Conservation (phyloP, 1,284 basidiomycete species). For the Peniophora sp. region DNA sequence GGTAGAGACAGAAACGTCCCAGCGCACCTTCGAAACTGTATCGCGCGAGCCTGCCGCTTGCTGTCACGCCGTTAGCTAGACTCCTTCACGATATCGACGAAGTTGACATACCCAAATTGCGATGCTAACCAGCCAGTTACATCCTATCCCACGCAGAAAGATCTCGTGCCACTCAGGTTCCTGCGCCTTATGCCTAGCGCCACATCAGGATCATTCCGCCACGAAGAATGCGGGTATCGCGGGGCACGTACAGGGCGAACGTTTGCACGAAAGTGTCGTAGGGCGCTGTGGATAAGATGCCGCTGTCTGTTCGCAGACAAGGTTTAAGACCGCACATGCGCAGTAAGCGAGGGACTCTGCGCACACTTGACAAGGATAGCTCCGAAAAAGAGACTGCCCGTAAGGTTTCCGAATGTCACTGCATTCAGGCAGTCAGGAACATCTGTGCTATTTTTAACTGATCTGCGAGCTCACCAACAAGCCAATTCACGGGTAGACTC, state of each 20-base stretch:
- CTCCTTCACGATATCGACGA: neutral
- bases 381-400: conserved; percentile 65
- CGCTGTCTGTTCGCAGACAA: conserved; percentile 34
- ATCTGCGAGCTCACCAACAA: conserved; percentile 42
- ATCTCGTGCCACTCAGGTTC: conserved; percentile 69
- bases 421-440: neutral
- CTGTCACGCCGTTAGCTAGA: conserved; percentile 23
- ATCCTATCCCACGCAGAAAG: conserved; percentile 69
- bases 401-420: conserved; percentile 69
- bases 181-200: conserved; percentile 46
- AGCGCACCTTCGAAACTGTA: conserved; percentile 57
- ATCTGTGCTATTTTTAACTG: conserved; percentile 2
- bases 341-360: conserved; percentile 15
- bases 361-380: conserved; percentile 59
- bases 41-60: conserved; percentile 70
- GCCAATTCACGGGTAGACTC: conserved; percentile 59
- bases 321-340: conserved; percentile 3
- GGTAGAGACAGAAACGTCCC: neutral
- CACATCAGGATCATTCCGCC: neutral
- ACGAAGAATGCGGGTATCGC: conserved; percentile 1
- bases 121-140: conserved; percentile 74
- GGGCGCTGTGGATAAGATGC: conserved; percentile 49
- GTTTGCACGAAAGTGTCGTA: conserved; percentile 44
- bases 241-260: conserved; percentile 43
- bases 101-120: conserved; percentile 59